Base-by-base conservation (phyloP, 2,329 filamentous ascomycete species). In the Talaromyces sp. region DNA sequence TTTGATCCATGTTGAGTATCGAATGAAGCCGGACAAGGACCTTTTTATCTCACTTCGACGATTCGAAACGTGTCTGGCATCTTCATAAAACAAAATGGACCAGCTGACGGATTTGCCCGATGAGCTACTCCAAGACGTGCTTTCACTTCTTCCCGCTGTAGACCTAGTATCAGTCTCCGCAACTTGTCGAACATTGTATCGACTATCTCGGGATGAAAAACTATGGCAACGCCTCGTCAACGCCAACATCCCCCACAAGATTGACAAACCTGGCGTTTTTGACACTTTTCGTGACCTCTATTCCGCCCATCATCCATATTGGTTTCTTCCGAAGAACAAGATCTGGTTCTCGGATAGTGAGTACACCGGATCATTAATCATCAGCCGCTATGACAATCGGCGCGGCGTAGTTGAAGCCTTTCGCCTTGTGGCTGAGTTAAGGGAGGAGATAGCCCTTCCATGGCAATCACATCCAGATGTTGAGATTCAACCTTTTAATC, bases 331-430 rank as follows among this genome's bases (percentile, higher is more conserved):
- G 0, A 84, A 83, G 53, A 80, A 89, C 69, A 92, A 89, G 72
- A 78, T 97, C 62, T 97, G 92, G 92, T 93, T 96, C 67, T 83
- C 85, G 60, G 90, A 96, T 71, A 81, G 79, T 2, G 81, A 86
- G 31, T 80, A 90, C 50, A 86, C 82, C 1, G 92, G 92, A 0
- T 88, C 88, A 68, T 73, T 96, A 41, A 80, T 96, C 25, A 68
- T 96, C 39, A 81, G 82, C n/a, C 85, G 89, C 11, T 97, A 91
- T 67, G 85, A 96, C 68, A 82, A 85, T 46, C 75, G 82, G 3
- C 80, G 84, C 43, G 88, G 87, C 15, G 86, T 85, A 64, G 96
- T 97, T 57, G 89, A 94, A 73, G 91, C 84, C 2, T 91, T 92
- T 69, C 83, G 87, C 15, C 76, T 97, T 15, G 76, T 92, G 3